These are phyloP conservation scores for Ophiostoma sp. DNA, from an alignment of 2,329 filamentous ascomycete genomes.

Conservation along the genomic window DNA sequence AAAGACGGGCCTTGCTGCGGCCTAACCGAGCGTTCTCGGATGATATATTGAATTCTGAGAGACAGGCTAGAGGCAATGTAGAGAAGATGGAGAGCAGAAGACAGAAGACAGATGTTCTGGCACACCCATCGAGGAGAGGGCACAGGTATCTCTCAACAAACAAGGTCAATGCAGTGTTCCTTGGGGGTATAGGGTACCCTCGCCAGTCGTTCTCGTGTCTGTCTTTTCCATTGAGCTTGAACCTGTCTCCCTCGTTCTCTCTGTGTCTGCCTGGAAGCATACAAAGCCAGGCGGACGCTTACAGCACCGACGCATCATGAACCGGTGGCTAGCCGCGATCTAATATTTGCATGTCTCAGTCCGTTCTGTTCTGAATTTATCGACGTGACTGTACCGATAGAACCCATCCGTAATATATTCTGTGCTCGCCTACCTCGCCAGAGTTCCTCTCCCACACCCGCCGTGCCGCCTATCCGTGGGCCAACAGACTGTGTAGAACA, in stretches of 20 bases:
- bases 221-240: not conserved
- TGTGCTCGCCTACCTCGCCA: constrained; percentile 13
- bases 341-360: constrained; percentile 12
- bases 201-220: not conserved
- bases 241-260: not conserved
- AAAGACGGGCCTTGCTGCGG: not conserved
- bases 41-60: not conserved
- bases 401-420: not conserved
- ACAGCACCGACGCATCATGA: constrained; percentile 23
- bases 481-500: constrained; percentile 14
- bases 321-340: constrained; percentile 16
- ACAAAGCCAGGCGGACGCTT: constrained; percentile 21
- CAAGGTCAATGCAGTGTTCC: not conserved
- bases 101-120: not conserved
- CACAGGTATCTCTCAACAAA: constrained; percentile 27
- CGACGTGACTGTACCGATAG: too few relatives aligned
- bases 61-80: not conserved
- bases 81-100: not conserved
- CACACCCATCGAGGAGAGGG: not conserved
- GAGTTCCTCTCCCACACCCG: constrained; percentile 3
- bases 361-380: not conserved
- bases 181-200: not conserved
- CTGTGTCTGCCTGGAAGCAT: constrained; percentile 15
- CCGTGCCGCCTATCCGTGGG: constrained; percentile 17
- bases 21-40: not conserved